phyloP scores from a whole-genome alignment of 441 rosid species.

The Brassica balearica region DNA sequence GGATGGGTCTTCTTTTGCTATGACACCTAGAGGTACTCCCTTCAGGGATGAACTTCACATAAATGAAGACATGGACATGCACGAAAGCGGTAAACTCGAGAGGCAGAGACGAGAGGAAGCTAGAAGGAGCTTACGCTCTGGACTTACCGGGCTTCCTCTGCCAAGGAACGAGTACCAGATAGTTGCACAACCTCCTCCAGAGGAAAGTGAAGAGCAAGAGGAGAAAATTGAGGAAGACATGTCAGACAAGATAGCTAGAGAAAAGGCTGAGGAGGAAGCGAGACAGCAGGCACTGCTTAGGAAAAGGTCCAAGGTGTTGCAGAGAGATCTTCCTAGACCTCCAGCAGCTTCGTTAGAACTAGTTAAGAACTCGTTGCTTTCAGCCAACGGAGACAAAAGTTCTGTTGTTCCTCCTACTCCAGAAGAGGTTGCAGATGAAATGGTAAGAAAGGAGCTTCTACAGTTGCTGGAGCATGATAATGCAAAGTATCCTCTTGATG shows the following conservation, averaged over 20 bases:
- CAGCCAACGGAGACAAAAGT: constrained; percentile 89
- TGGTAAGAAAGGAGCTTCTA: constrained; percentile 82
- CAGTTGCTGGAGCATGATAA: constrained; percentile 86
- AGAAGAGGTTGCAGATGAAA: constrained; percentile 92
- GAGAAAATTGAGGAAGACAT: constrained; percentile 99
- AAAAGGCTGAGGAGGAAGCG: constrained; percentile 95
- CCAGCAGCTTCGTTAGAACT: constrained; percentile 89
- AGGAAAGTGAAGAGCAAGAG: constrained; percentile 85
- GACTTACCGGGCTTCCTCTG: constrained; percentile 83
- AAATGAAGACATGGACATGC: constrained; percentile 89
- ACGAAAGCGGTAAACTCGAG: constrained; percentile 79
- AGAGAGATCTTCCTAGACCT: constrained; percentile 96
- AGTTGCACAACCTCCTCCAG: constrained; percentile 79
- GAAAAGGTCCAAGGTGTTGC: constrained; percentile 98
- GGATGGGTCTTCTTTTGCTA: constrained; percentile 77
- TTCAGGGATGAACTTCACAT: constrained; percentile 95
- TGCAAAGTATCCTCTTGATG: constrained; percentile 97
- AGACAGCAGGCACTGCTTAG: constrained; percentile 80
- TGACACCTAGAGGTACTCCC: constrained; percentile 96
- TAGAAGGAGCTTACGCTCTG: constrained; percentile 77
- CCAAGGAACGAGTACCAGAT: constrained; percentile 95
- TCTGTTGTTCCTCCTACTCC: constrained; percentile 91
- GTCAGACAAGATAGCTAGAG: constrained; percentile 92
- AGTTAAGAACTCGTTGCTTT: constrained; percentile 79
- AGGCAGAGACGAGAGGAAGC: constrained; percentile 79